Evolutionary conservation across 2,329 filamentous ascomycete genomes (phyloP), one percentile per base, ranked within the genome.

Genomic region (Orbilia quercus): DNA sequence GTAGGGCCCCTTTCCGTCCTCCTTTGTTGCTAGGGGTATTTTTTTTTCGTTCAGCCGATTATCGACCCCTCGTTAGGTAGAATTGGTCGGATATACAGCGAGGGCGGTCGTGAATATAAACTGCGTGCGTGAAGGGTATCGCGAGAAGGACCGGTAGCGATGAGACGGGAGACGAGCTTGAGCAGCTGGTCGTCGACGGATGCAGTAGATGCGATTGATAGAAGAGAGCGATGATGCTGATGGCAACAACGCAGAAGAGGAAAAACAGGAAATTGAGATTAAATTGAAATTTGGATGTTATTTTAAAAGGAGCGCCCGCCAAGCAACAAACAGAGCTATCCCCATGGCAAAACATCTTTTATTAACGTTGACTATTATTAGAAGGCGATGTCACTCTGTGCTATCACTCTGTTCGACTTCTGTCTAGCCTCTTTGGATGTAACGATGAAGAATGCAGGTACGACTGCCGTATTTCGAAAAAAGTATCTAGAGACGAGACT

Each of bases 321-420:
- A 59, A 58, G 53, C 42, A 64, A 31, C n/a, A 72, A 65, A 65
- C 62, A 65, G 47, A 58, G 42, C 45, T 36, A n/a, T 22, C 18
- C 5, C n/a, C 40, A 36, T 3, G 23, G 25, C 9, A 59, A 36
- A 45, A 18, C 6, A 36, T 6, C 12, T 3, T 18, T 42, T 6
- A 14, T 9, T 31, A 31, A 31, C 4, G 28, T 31, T 4, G 28
- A 9, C 28, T 31, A 31, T 31, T 31, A 31, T 31, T 31, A 31
- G 28, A 4, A 31, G 9, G 28, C 28, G 28, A 31, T 31, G 28
- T 31, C 28, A 31, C 28, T 31, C 28, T 31, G 5, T 9, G 9
- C 5, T 31, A 4, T 31, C 28, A 9, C 5, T 31, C 28, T 31
- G 28, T 31, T 9, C 9, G 9, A 31, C 28, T 31, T 31, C 28